Base-by-base conservation (phyloP, 2,329 filamentous ascomycete species). In the Shiraia bambusicola region DNA sequence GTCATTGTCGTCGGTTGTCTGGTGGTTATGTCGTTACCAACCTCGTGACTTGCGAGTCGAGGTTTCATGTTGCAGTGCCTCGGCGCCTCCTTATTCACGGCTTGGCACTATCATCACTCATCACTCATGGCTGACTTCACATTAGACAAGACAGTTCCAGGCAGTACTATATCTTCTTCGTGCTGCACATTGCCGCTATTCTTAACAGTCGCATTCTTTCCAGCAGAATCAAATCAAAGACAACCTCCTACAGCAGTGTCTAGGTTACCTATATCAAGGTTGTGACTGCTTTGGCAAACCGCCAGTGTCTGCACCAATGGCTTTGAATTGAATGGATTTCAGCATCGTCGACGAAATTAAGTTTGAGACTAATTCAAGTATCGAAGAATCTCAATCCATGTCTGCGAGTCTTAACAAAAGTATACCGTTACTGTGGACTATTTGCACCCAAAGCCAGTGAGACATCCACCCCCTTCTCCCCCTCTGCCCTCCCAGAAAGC, bases 401-500 rank as follows among this genome's bases (percentile, higher is more conserved):
- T 58, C 81, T 82, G 56, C 79, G 73, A 6, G 77, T 78, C 60
- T 83, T 76, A n/a, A n/a, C n/a, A n/a, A n/a, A n/a, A n/a, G n/a
- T n/a, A n/a, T n/a, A n/a, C n/a, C n/a, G 1, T 56, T 32, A 42
- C 78, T 74, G 64, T 82, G n/a, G n/a, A 82, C 43, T 72, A 73
- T 80, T 81, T 9, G 78, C 69, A 8, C 67, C 56, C 14, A 83
- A 54, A 9, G 76, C 71, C 2, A 82, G 66, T 2, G 78, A 77
- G 26, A 82, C 68, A 48, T 29, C 29, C 11, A 26, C 32, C 16
- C 27, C 17, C 33, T 17, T 28, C 16, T 14, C 10, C 12, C 28
- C 22, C 11, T 33, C 19, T 14, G 32, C 40, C 44, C 44, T 43
- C 11, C 27, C 39, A 12, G 24, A 15, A 13, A 47, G 35, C 36